Conservation (phyloP, 108 stramenopile species). For the Poteriospumella lacustris region DNA sequence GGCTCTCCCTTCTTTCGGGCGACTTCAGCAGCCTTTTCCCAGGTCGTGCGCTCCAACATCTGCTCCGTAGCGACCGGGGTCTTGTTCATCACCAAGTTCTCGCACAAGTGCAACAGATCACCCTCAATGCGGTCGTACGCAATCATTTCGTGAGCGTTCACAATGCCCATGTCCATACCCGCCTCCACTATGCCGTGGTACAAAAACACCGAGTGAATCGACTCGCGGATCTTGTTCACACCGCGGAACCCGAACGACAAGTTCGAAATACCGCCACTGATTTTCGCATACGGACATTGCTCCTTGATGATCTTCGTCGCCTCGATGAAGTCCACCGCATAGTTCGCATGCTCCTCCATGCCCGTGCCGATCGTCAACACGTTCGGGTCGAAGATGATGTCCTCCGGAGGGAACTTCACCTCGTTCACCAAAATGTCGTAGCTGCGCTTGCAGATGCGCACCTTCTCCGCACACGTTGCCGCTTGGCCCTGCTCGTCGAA, state of each 20-base stretch:
- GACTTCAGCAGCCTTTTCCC: slow-evolving; percentile 67
- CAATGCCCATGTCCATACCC: slow-evolving; percentile 99
- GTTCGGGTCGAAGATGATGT: slow-evolving; percentile 98
- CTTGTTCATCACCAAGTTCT: slow-evolving; percentile 63
- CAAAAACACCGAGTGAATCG: slow-evolving; percentile 95
- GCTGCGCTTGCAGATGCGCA: slow-evolving; percentile 97
- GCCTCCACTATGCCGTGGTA: slow-evolving; percentile 75
- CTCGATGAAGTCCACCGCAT: slow-evolving; percentile 96
- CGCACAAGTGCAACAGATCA: slow-evolving; percentile 69
- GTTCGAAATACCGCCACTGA: slow-evolving; percentile 96
- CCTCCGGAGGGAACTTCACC: slow-evolving; percentile 93
- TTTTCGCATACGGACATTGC: slow-evolving; percentile 48
- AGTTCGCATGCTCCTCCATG: slow-evolving; percentile 89
- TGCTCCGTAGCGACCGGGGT: slow-evolving; percentile 78
- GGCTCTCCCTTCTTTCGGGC: slow-evolving; percentile 41
- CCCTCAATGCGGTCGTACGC: slow-evolving; percentile 72
- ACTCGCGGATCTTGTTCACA: slow-evolving; percentile 81
- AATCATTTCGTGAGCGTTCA: slow-evolving; percentile 90
- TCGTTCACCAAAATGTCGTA: slow-evolving; percentile 94
- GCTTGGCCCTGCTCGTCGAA: slow-evolving; percentile 99
- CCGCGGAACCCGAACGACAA: slow-evolving; percentile 95
- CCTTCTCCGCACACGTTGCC: slow-evolving; percentile 84
- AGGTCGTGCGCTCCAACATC: slow-evolving; percentile 77
- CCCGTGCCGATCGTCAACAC: slow-evolving; percentile 77
- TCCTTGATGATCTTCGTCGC: slow-evolving; percentile 88